phyloP scores from a whole-genome alignment of 176 grass and related monocot genomes.

The Aegilops umbellulata region DNA sequence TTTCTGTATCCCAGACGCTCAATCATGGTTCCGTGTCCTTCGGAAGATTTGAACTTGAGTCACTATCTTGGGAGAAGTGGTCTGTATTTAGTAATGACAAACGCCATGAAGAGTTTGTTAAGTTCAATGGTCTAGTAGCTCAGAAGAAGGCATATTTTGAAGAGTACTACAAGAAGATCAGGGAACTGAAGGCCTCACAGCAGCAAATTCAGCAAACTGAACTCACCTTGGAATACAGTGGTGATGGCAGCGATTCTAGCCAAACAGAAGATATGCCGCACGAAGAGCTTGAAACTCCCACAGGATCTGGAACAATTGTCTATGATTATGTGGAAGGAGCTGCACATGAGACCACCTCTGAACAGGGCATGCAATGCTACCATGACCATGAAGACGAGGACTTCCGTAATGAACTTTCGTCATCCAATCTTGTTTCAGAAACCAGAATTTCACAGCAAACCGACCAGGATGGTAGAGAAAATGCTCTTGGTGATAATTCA shows the following conservation, averaged over 20 bases:
- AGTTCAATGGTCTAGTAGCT: conserved; percentile 96
- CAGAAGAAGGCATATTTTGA: conserved; percentile 99
- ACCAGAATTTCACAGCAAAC: conserved; percentile 33
- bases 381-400: conserved; percentile 25
- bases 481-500: conserved; percentile 9
- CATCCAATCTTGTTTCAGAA: conserved; percentile 29
- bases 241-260: conserved; percentile 87
- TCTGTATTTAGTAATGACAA: conserved; percentile 92
- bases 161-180: conserved; percentile 88
- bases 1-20: conserved; percentile 74
- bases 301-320: conserved; percentile 26
- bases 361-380: conserved; percentile 36
- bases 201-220: conserved; percentile 88
- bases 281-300: conserved; percentile 48
- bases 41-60: conserved; percentile 85
- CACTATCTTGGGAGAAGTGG: conserved; percentile 95
- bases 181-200: conserved; percentile 77
- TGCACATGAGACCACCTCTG: conserved; percentile 16
- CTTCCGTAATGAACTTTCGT: conserved; percentile 20
- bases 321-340: conserved; percentile 37
- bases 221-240: conserved; percentile 83
- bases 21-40: conserved; percentile 97
- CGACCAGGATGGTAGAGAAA: conserved; percentile 28
- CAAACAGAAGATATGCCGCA: conserved; percentile 59
- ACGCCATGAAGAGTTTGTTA: conserved; percentile 89